Base-by-base conservation (phyloP, 2,329 filamentous ascomycete genomes). In the Verticillium nonalfalfae region DNA sequence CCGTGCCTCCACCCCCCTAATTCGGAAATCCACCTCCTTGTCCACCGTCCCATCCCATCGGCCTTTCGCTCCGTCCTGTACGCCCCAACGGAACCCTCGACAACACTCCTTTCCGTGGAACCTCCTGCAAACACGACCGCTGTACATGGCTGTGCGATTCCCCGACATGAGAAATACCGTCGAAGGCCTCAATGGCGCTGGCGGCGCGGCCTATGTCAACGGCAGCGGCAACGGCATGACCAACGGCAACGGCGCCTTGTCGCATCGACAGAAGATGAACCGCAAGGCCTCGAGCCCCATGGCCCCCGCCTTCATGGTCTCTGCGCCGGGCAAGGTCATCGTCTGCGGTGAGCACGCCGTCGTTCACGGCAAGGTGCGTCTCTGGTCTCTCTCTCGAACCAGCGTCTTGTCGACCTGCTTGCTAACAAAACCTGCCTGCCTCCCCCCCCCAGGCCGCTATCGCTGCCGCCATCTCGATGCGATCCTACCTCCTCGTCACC, bases 291-390 rank as follows among this genome's bases (percentile, higher is more conserved):
- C 85, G 11, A 85, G 78, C 61, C 86, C 86, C 3, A 85, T 89
- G 85, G 86, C 95, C 77, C 93, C 94, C 54, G 81, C 93, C 64
- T 99, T 99, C 74, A 97, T 99, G 91, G 93, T 98, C 61, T 98
- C 95, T 15, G 94, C 96, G 2, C 95, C 95, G 0, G 96, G 94
- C 66, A 99, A 99, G 75, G 95, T 97, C 72, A 99, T 99, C 74
- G 91, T 98, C 59, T 98, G 94, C 77, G 95, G 95, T 67, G 95
- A 99, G 75, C 95, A 99, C 78, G 90, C 95, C 2, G 95, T 98
- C n/a, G 95, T 99, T 21, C 87, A 99, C 72, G 93, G 93, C 72
- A 98, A 97, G 85, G 90, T 91, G 78, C 61, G 77, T 61, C 63
- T 63, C 45, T 57, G 21, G 38, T 60, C 7, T 36, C 13, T 52